Evolutionary conservation across 2,329 filamentous ascomycete genomes (phyloP), one percentile per base, ranked within the genome.

Genomic region (Davidsoniella neocaledoniae): DNA sequence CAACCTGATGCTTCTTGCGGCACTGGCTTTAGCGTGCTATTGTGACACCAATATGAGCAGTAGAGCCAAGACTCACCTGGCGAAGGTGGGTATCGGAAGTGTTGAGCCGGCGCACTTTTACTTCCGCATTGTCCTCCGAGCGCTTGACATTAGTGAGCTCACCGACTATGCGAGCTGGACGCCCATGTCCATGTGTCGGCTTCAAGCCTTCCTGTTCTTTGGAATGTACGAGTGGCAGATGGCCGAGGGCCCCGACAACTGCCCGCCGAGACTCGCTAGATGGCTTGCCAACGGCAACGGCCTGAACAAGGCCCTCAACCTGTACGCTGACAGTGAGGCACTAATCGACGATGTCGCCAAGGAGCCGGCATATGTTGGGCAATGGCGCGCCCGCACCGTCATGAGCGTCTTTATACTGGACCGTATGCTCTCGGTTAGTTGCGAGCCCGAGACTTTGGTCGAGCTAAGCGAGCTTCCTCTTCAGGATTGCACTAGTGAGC

Each of bases 151-250:
- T 8, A 26, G 46, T n/a, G 25, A 40, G 9, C 21, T 14, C n/a
- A 16, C n/a, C 16, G 23, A 46, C 23, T n/a, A 37, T n/a, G n/a
- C 42, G 8, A 5, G 2, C 17, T 50, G 43, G 48, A 19, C 19
- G 9, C 43, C 43, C 5, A 9, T 21, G 16, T 40, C 42, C 17
- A 37, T 50, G 19, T 33, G 33, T 10, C 19, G 40, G 9, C 21
- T 50, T 1, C 48, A 50, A n/a, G 48, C 48, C 21, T 46, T 50
- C 16, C 19, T 50, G 16, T n/a, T 46, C 19, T 21, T 50, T n/a
- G 48, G 26, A n/a, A 40, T 50, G 12, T 41, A 39, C 29, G 48
- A 50, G 25, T 50, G 48, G 48, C 12, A 39, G 21, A 17, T 43
- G n/a, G 23, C 45, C 8, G n/a, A 45, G n/a, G 21, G 36, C 16